Conservation (phyloP, 2,329 filamentous ascomycete genomes). For the Aspergillus tanneri region DNA sequence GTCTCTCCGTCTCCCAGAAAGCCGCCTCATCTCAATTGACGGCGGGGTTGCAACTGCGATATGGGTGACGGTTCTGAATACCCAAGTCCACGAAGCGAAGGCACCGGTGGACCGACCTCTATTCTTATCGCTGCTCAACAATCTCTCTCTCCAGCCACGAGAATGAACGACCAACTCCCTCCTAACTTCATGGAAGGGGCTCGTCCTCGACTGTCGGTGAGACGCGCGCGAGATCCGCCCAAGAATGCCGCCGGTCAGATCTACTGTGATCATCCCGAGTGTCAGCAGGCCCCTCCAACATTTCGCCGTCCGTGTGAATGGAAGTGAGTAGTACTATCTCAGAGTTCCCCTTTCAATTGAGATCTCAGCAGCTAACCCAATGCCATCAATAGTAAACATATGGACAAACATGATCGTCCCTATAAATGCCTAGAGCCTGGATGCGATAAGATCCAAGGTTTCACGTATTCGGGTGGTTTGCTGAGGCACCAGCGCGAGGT, state of each 20-base stretch:
- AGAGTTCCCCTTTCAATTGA: constrained; percentile 23
- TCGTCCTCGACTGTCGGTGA: constrained; percentile 44
- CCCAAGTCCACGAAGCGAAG: constrained; percentile 46
- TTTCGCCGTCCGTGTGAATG: constrained; percentile 89
- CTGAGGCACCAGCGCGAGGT: constrained; percentile 90
- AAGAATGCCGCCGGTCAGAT: constrained; percentile 72
- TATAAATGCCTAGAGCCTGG: constrained; percentile 81
- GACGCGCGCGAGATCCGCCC: constrained; percentile 52
- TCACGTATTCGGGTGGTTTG: constrained; percentile 91
- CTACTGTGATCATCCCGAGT: constrained; percentile 70
- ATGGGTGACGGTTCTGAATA: constrained; percentile 46
- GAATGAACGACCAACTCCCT: constrained; percentile 37
- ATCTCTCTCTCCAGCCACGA: constrained; percentile 32
- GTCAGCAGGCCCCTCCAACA: constrained; percentile 60
- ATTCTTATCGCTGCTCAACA: constrained; percentile 38
- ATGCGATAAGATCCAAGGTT: constrained; percentile 88
- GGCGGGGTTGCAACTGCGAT: constrained; percentile 34
- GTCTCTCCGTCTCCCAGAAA: constrained; percentile 14
- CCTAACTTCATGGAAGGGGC: constrained; percentile 35
- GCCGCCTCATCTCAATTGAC: constrained; percentile 27
- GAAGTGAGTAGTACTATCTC: constrained; percentile 64
- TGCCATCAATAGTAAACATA: constrained; percentile 71
- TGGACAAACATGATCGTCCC: constrained; percentile 95
- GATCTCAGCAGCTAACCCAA: constrained; percentile 19
- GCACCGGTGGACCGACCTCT: constrained; percentile 35